phyloP scores from a whole-genome alignment of 2,329 filamentous ascomycete genomes.

The Phialophora expanda region DNA sequence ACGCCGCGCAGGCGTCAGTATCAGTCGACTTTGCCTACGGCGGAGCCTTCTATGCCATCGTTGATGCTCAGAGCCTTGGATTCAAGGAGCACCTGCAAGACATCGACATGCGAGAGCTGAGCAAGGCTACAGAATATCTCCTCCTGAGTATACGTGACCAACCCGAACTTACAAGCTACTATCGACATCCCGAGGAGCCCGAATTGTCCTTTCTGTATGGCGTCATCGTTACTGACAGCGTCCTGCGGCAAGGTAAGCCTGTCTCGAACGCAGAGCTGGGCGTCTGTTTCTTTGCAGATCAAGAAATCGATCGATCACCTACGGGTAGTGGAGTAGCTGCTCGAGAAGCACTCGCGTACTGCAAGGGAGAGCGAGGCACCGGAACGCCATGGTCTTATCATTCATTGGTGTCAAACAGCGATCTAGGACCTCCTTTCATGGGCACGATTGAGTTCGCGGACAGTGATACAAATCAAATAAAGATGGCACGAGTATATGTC shows the following conservation, averaged over 20 bases:
- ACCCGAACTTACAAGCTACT: slow-evolving; percentile 35
- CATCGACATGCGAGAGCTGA: slow-evolving; percentile 44
- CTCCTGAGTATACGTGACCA: slow-evolving; percentile 42
- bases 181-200: slow-evolving; percentile 44
- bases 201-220: slow-evolving; percentile 50
- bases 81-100: slow-evolving; percentile 42
- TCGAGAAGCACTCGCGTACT: slow-evolving; percentile 46
- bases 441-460: slow-evolving; percentile 27
- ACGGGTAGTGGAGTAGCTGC: slow-evolving; percentile 49
- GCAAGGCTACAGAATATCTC: slow-evolving; percentile 44
- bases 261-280: slow-evolving; percentile 48
- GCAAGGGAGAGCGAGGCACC: slow-evolving; percentile 39
- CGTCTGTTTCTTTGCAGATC: slow-evolving; percentile 53
- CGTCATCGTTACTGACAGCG: slow-evolving; percentile 48
- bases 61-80: slow-evolving; percentile 48
- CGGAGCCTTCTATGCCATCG: slow-evolving; percentile 53
- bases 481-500: background rate
- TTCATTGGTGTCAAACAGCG: slow-evolving; percentile 46
- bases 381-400: slow-evolving; percentile 46
- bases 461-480: background rate
- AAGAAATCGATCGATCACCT: slow-evolving; percentile 55
- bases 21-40: slow-evolving; percentile 48
- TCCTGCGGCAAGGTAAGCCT: slow-evolving; percentile 1
- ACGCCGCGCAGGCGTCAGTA: slow-evolving; percentile 1
- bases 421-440: slow-evolving; percentile 38